phyloP scores from a whole-genome alignment of 257 asterid species.

The Solanum megistacrolobum region DNA sequence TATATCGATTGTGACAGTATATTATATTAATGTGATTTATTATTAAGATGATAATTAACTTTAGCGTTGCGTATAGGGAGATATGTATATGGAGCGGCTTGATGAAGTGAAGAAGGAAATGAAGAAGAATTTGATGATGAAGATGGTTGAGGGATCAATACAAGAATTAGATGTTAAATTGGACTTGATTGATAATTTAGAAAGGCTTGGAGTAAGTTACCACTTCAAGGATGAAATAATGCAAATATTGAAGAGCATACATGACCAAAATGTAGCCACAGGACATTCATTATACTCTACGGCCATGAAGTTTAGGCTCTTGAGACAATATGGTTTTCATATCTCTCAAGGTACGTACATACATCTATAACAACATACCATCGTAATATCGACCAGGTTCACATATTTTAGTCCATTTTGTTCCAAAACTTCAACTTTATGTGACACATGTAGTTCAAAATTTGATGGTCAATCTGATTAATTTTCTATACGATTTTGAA shows the following conservation, averaged over 20 bases:
- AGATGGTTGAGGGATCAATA: neutral
- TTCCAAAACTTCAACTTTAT: neutral
- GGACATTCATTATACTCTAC: slow-evolving; percentile 10
- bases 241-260: neutral
- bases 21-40: neutral
- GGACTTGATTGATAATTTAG: slow-evolving; percentile 25
- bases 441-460: neutral
- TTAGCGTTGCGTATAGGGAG: slow-evolving; percentile 18
- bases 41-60: neutral
- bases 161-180: neutral
- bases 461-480: neutral
- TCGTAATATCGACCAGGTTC: too few relatives aligned
- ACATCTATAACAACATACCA: too few relatives aligned
- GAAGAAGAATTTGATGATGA: neutral
- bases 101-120: slow-evolving; percentile 8
- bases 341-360: neutral
- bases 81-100: neutral
- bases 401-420: too few relatives aligned
- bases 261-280: neutral
- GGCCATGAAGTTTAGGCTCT: slow-evolving; percentile 24
- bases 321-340: neutral
- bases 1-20: neutral
- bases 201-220: slow-evolving; percentile 25
- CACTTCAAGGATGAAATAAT: slow-evolving; percentile 20
- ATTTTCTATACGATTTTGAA: neutral